Base-by-base conservation (phyloP, 139 green algal genomes). In the Chlorella sp. region DNA sequence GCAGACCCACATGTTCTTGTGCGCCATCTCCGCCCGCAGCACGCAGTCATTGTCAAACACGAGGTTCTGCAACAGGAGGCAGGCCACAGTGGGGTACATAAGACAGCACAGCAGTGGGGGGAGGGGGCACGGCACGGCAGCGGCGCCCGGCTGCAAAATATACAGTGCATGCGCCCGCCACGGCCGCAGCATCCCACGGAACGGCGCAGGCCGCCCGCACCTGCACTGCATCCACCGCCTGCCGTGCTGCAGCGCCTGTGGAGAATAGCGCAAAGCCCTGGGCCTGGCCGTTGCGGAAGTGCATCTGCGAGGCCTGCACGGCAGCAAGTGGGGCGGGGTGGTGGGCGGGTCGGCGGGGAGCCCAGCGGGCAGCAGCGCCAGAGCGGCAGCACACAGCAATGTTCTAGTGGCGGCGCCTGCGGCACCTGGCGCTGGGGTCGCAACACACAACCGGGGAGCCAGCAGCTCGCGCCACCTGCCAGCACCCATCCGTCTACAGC, bases 221-320 rank as follows among this genome's bases (percentile, higher is more conserved):
- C 51, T 60, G 51, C 51, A 60, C 51, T 30, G 87, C 81, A 24
- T 93, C 83, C 72, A 93, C 90, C 3, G 94, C 94, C 20, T 79
- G 76, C 13, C 90, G 87, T 43, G 94, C 93, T 19, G 89, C 80
- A 54, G 64, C 84, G 17, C 86, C 91, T 26, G 84, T 88, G 34
- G 80, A 43, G 64, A 97, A 97, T n/a, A 97, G 88, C 6, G 94
- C 94, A 89, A 97, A 97, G n/a, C 94, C 94, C 85, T 97, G 94
- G 20, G 93, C 92, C 70, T 86, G 81, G 22, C 88, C 88, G 79
- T 94, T 94, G 80, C 93, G 94, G 89, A 89, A 94, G 84, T 95
- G 92, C 92, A 97, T 94, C 81, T 97, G 94, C 4, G 85, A 93
- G 16, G 94, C 93, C 92, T 95, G 90, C 62, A 43, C 17, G 32